phyloP scores from a whole-genome alignment of 805 yeast genomes.

The Candida chauliodis region DNA sequence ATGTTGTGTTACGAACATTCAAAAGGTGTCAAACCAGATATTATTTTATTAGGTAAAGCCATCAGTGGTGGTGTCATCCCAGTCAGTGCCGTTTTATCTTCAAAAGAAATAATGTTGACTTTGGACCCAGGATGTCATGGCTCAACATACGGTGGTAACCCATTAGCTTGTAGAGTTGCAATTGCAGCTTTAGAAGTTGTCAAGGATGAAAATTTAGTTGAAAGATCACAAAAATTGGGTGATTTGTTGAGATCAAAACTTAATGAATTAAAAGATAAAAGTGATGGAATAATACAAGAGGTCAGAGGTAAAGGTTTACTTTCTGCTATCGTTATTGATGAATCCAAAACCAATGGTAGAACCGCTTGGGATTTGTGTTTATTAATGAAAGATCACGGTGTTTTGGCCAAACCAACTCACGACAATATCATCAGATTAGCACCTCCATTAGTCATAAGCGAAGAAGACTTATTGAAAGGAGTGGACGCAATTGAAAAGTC shows the following conservation, averaged over 20 bases:
- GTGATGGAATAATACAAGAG: slow-evolving; percentile 52
- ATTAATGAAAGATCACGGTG: slow-evolving; percentile 82
- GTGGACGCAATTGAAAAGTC: slow-evolving; percentile 66
- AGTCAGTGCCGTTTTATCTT: slow-evolving; percentile 85
- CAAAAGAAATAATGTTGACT: slow-evolving; percentile 84
- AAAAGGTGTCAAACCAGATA: slow-evolving; percentile 75
- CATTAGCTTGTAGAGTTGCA: slow-evolving; percentile 88
- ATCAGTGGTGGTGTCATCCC: slow-evolving; percentile 94
- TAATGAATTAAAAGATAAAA: slow-evolving; percentile 47
- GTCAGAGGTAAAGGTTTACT: slow-evolving; percentile 85
- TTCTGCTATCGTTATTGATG: slow-evolving; percentile 88
- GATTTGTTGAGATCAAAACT: slow-evolving; percentile 61
- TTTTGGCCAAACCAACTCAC: slow-evolving; percentile 95
- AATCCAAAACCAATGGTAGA: slow-evolving; percentile 77
- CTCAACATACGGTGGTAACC: slow-evolving; percentile 97
- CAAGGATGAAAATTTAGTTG: slow-evolving; percentile 79
- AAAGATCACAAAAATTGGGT: slow-evolving; percentile 73
- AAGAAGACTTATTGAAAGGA: slow-evolving; percentile 81
- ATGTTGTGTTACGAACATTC: slow-evolving; percentile 89
- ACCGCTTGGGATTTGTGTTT: slow-evolving; percentile 96
- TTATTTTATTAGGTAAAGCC: slow-evolving; percentile 89
- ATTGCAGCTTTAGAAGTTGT: slow-evolving; percentile 91
- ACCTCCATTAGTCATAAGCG: slow-evolving; percentile 88
- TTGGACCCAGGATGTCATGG: slow-evolving; percentile 96
- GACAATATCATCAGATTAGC: slow-evolving; percentile 94